Percentiles rank a stretch among this genome's conserved stretches.
These are phyloP conservation scores for Ophiorrhiza pumila DNA, from an alignment of 257 asterid species.

Conservation along the genomic window DNA sequence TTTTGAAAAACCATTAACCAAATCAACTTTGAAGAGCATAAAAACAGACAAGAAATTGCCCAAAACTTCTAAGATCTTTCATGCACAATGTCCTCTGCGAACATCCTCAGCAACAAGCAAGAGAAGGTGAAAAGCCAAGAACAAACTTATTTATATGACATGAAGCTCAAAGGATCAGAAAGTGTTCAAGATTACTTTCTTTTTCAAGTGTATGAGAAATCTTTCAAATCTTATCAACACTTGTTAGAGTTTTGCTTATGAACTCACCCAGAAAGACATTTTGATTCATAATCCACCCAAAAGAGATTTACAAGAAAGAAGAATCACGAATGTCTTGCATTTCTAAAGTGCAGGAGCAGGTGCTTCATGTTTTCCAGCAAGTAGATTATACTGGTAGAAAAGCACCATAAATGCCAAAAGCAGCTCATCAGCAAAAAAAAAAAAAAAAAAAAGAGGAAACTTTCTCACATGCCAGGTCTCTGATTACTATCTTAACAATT, in stretches of 20 bases:
- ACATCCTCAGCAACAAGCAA: not conserved
- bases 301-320: not conserved
- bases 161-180: not conserved
- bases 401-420: not conserved
- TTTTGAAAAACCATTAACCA: not conserved
- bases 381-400: not conserved
- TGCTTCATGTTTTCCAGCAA: not conserved
- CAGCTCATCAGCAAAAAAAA: not conserved
- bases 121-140: not conserved
- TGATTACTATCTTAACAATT: not conserved
- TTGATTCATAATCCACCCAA: not conserved
- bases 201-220: not conserved
- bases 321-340: not conserved
- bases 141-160: not conserved
- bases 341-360: conserved; percentile 1
- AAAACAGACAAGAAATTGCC: not conserved
- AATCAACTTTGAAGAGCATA: too few species aligned
- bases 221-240: not conserved
- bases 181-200: not conserved
- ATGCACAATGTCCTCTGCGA: not conserved
- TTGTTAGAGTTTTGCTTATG: not conserved
- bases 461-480: not conserved
- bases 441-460: too few species aligned
- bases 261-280: not conserved
- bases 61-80: not conserved